Base-by-base conservation (phyloP, 495 filamentous ascomycete species). In the Aspergillus kassunensis region DNA sequence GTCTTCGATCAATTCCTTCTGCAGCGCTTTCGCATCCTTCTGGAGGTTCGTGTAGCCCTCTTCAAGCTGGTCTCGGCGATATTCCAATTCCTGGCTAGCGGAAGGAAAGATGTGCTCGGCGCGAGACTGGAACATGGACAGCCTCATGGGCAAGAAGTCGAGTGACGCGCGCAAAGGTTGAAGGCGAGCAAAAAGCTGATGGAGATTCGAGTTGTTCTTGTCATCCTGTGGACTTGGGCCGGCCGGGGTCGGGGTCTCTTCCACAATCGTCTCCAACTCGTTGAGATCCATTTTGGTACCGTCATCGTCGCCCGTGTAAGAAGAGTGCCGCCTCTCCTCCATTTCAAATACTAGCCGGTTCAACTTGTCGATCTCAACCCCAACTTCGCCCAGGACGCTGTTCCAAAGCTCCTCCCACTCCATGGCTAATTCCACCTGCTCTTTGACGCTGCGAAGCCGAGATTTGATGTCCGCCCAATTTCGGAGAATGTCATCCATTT, bases 371-470 rank as follows among this genome's bases (percentile, higher is more conserved):
- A 96, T 81, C 68, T 98, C 93, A 47, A 85, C 80, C 31, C 89
- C 87, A 37, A 98, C 96, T 68, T 97, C 92, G 30, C 92, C 91
- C 15, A 98, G 73, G 16, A 97, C 90, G 62, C 78, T 89, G 57
- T 87, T 88, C 91, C 92, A 97, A 18, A 98, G 76, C 71, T 97
- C 93, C 65, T 96, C 91, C 92, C 92, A 98, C 58, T 98, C 93
- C 90, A 97, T 91, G 7, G 93, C 93, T 43, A 96, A 78, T 67
- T 97, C 93, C 6, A 97, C 92, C 56, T 96, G 91, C 33, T 81
- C 80, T 61, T 96, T 95, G 42, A 96, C 84, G 27, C 71, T 82
- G 55, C 82, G 84, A 33, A 98, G 68, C 15, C 86, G 85, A 13
- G 63, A 74, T 58, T 87, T 85, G 51, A 96, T 88, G 54, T 86